phyloP scores from a whole-genome alignment of 1,284 basidiomycete species.

The Malassezia dermatis region DNA sequence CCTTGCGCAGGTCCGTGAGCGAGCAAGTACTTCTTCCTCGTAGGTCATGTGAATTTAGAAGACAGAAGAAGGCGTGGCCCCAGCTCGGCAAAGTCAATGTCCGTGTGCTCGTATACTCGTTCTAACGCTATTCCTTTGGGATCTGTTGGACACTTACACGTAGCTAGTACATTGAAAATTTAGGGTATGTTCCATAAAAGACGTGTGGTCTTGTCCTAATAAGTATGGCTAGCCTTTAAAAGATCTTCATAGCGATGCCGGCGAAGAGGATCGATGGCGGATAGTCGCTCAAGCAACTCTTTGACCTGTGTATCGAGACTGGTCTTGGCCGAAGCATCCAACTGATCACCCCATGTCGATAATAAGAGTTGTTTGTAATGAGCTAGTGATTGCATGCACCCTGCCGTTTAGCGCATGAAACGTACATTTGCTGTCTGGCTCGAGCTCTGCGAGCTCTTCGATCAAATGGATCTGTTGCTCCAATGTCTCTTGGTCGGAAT shows the following conservation, averaged over 20 bases:
- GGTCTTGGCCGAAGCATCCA: not conserved
- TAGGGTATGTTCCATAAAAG: conserved; percentile 1
- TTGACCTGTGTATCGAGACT: not conserved
- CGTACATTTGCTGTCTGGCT: conserved; percentile 87
- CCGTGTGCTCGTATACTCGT: no score
- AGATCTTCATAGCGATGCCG: conserved; percentile 29
- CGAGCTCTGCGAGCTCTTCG: conserved; percentile 73
- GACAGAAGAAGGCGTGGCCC: no score
- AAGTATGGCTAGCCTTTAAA: conserved; percentile 12
- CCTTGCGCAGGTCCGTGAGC: conserved; percentile 26
- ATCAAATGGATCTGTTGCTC: conserved; percentile 70
- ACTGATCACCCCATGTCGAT: not conserved
- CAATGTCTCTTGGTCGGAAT: conserved; percentile 50
- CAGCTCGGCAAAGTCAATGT: no score
- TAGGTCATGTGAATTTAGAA: not conserved
- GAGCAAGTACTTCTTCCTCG: conserved; percentile 1
- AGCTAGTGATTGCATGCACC: conserved; percentile 34
- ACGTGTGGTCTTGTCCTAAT: conserved; percentile 2
- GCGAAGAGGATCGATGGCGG: conserved; percentile 30
- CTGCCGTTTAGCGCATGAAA: conserved; percentile 15
- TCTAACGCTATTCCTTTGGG: not conserved
- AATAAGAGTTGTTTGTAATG: conserved; percentile 16
- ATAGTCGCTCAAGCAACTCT: conserved; percentile 13
- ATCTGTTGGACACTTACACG: conserved; percentile 11
- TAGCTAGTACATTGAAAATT: not conserved